Conservation (phyloP, 176 grass and related monocot species). For the Leersia perrieri region DNA sequence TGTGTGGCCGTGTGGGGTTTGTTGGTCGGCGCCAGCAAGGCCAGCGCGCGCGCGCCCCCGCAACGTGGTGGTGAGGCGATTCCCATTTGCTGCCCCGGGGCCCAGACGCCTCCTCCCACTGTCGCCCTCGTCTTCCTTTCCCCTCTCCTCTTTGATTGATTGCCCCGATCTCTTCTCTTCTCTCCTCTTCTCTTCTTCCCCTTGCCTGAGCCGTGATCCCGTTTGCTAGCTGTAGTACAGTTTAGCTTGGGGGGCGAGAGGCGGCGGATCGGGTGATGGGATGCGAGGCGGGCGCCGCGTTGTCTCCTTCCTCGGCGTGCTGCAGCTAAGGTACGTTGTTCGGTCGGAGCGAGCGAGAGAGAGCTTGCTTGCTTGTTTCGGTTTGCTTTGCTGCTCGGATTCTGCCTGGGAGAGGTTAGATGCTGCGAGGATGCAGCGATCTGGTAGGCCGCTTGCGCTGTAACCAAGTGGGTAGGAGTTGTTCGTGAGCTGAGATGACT, state of each 20-base stretch:
- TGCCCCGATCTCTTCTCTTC: background rate
- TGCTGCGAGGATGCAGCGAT: background rate
- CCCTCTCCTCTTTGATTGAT: background rate
- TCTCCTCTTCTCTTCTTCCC: background rate
- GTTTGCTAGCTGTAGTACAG: background rate
- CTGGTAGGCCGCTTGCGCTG: background rate
- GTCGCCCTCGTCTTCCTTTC: background rate
- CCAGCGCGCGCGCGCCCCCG: slow-evolving; percentile 39
- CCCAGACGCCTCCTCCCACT: slow-evolving; percentile 2
- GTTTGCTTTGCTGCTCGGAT: background rate
- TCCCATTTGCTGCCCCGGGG: background rate
- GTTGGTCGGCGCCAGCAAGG: slow-evolving; percentile 56
- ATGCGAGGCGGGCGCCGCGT: background rate
- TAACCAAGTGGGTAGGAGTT: background rate
- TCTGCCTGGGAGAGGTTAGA: background rate
- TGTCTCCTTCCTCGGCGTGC: background rate
- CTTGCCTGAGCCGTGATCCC: slow-evolving; percentile 9
- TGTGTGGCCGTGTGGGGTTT: slow-evolving; percentile 37
- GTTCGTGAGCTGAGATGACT: background rate
- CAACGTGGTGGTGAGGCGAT: slow-evolving; percentile 44
- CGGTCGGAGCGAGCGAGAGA: too few species aligned
- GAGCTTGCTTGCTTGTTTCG: background rate
- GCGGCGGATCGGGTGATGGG: slow-evolving; percentile 26
- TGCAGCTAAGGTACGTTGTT: slow-evolving; percentile 14
- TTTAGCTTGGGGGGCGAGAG: background rate